Percentiles rank a stretch among this genome's conserved stretches.
Conservation (phyloP, 768 basidiomycete species). For the Hericium erinaceus region DNA sequence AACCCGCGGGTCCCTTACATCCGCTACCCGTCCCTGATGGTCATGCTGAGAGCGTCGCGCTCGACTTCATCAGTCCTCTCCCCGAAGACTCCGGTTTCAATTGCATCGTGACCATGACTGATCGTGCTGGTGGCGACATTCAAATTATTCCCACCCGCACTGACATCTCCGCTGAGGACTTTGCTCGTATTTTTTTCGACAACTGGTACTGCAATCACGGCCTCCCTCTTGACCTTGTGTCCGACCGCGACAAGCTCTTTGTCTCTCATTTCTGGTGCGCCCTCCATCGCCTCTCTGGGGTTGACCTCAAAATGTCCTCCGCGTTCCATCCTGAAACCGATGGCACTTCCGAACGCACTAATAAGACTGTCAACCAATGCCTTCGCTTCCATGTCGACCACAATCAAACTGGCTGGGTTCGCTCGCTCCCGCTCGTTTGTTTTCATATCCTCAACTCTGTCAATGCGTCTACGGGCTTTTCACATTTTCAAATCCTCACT, state of each 20-base stretch:
- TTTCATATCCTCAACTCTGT: no score
- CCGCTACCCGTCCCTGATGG: conserved; percentile 16
- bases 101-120: conserved; percentile 19
- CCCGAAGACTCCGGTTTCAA: conserved; percentile 19
- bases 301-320: conserved; percentile 22
- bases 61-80: conserved; percentile 24
- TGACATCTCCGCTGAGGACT: conserved; percentile 9
- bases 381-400: no score
- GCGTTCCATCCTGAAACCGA: conserved; percentile 11
- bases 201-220: conserved; percentile 16
- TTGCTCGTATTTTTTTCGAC: conserved; percentile 19
- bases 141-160: conserved; percentile 1
- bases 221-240: conserved; percentile 17
- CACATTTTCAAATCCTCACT: conserved; percentile 13
- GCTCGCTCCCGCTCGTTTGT: no score
- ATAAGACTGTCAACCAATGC: no score
- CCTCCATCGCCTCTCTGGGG: conserved; percentile 18
- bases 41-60: conserved; percentile 14
- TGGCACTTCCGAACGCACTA: no score
- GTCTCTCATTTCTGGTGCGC: conserved; percentile 25
- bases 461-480: no score
- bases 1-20: conserved; percentile 17
- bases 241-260: conserved; percentile 16
- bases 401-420: no score
- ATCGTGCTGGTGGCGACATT: conserved; percentile 13